These are phyloP conservation scores for Populus nigra DNA, from an alignment of 345 rosid genomes.

Conservation along the genomic window DNA sequence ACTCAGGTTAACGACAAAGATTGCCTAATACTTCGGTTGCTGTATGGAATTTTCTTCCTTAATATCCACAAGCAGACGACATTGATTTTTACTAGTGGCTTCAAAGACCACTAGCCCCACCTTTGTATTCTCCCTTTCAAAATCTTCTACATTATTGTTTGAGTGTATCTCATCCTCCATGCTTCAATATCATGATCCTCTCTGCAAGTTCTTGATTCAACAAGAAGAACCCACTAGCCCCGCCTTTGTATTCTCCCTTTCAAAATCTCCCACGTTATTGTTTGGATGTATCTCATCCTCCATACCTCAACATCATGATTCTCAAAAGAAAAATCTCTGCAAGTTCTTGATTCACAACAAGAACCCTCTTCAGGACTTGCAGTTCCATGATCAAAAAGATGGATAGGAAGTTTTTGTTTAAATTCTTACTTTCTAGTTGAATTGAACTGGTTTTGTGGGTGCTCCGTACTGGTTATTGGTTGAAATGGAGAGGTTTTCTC, in stretches of 20 bases:
- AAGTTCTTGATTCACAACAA: background rate
- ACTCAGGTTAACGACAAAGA: conserved; percentile 19
- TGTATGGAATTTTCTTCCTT: conserved; percentile 22
- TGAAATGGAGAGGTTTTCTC: conserved; percentile 34
- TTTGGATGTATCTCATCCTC: background rate
- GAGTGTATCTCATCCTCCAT: background rate
- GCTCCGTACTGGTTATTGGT: background rate
- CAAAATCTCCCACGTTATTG: conserved; percentile 4
- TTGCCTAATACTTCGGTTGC: background rate
- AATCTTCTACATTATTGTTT: background rate
- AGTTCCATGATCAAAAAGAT: background rate
- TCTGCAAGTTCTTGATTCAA: background rate
- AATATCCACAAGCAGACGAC: conserved; percentile 7
- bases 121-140: conserved; percentile 21
- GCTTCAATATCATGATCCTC: no score
- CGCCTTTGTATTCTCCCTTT: conserved; percentile 15
- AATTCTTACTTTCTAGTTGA: background rate
- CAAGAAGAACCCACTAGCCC: conserved; percentile 4
- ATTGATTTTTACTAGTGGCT: conserved; percentile 30
- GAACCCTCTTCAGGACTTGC: background rate
- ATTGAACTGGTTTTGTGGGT: background rate
- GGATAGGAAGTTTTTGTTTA: background rate
- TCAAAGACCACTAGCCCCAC: conserved; percentile 22
- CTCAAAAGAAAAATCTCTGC: background rate
- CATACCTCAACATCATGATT: conserved; percentile 6